Evolutionary conservation across 192 early-diverging fungal species (phyloP).

Genomic region (Dispira parvispora): DNA sequence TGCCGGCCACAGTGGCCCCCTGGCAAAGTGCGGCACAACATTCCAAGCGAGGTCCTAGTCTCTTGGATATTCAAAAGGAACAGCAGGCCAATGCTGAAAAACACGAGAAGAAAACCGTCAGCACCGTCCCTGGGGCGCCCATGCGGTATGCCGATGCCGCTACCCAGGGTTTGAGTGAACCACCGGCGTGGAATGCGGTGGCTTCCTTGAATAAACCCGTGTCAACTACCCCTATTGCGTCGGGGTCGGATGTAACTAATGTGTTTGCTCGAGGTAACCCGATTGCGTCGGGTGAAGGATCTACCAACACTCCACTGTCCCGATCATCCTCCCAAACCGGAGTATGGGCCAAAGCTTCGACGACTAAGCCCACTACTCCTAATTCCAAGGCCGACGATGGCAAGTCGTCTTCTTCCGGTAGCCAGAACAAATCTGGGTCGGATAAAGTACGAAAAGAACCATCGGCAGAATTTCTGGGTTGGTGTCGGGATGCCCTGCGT

Average conservation of each 20-base stretch:
- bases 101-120: slow-evolving; percentile 15
- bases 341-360: slow-evolving; percentile 2
- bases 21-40: background rate
- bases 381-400: slow-evolving; percentile 12
- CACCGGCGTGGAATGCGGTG: slow-evolving; percentile 5
- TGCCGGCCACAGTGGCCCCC: background rate
- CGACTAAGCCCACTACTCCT: background rate
- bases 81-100: slow-evolving; percentile 21
- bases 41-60: background rate
- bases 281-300: background rate
- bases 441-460: slow-evolving; percentile 7
- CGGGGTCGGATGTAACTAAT: background rate
- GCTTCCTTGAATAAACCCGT: background rate
- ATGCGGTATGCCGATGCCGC: slow-evolving; percentile 20
- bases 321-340: slow-evolving; percentile 11
- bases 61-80: slow-evolving; percentile 30
- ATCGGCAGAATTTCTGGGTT: slow-evolving; percentile 52
- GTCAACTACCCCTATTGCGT: background rate
- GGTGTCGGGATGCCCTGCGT: slow-evolving; percentile 48
- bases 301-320: background rate
- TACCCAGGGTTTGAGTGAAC: background rate
- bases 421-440: background rate
- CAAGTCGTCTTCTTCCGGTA: slow-evolving; percentile 9
- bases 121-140: slow-evolving; percentile 10
- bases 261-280: background rate